Percentiles rank a stretch among this genome's conserved stretches.
Evolutionary conservation across 2,329 filamentous ascomycete genomes (phyloP).

Genomic region (Hymenoscyphus salicellus): DNA sequence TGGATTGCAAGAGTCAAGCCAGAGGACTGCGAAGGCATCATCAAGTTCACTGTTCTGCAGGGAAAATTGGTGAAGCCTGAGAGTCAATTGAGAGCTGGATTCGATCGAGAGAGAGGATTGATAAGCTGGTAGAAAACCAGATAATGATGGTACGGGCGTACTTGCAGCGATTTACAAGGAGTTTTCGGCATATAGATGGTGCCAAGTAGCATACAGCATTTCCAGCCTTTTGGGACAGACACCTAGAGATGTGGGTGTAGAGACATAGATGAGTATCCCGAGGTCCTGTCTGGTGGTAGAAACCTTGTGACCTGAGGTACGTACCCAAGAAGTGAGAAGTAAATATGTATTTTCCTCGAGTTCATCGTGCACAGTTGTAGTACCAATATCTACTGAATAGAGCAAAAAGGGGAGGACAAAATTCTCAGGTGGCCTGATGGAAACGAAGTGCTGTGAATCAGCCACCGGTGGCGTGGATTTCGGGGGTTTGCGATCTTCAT

Average conservation of each 20-base stretch:
- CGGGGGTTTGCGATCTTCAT: too few species aligned
- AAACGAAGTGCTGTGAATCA: too few species aligned
- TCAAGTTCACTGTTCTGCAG: constrained; percentile 84
- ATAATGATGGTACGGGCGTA: not conserved
- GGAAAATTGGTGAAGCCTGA: constrained; percentile 92
- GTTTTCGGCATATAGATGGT: not conserved
- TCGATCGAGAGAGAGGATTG: constrained; percentile 76
- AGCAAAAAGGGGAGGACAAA: too few species aligned
- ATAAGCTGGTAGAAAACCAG: constrained; percentile 70
- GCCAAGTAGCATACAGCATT: not conserved
- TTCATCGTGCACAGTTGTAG: not conserved
- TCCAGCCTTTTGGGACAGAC: not conserved
- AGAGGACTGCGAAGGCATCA: constrained; percentile 89
- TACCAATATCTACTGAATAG: too few species aligned
- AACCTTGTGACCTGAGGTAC: not conserved
- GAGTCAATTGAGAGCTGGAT: constrained; percentile 81
- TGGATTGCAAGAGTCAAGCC: constrained; percentile 84
- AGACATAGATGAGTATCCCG: not conserved
- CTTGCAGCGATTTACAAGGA: not conserved
- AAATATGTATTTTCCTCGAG: not conserved
- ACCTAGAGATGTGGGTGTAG: not conserved
- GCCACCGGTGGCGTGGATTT: too few species aligned
- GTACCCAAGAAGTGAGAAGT: not conserved
- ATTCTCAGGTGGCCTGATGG: too few species aligned
- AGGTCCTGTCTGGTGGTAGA: not conserved